Evolutionary conservation across 2,329 filamentous ascomycete species (phyloP), one percentile per base, ranked within the genome.

Genomic region (Didymella lethalis): DNA sequence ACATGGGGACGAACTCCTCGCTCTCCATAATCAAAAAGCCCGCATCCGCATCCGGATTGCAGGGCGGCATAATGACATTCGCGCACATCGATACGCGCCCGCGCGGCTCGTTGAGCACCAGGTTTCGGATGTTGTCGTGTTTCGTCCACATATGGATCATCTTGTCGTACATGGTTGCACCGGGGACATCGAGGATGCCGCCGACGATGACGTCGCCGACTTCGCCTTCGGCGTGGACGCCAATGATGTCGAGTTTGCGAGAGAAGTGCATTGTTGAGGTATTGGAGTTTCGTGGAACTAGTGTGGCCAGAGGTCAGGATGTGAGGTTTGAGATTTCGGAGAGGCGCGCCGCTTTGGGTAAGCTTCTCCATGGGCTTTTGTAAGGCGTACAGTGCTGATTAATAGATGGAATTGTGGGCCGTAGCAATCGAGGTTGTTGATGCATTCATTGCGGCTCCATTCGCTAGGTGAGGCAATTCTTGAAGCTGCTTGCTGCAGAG

Each of bases 191-290:
- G 0, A 80, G 72, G 2, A 83, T 79, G 18, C 81, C 82, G 16
- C 81, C 80, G 11, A 78, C 75, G 45, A 84, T 77, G 12, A 84
- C 82, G 64, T 84, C 82, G 48, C 82, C 79, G 0, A 83, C 79
- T 66, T 80, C 77, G 49, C 80, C 80, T 60, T 77, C 78, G 12
- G 77, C 74, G 41, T 80, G 79, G 57, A 72, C 73, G 16, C 52
- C 52, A n/a, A 55, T 26, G 32, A 55, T 26, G 26, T 55, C 52
- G 52, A 48, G 26, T 44, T 55, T 48, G 45, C 52, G 45, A 23
- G 45, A 43, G 11, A 55, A 55, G 46, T 44, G 52, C 45, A 55
- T 55, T 32, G 50, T 48, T 14, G 18, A 5, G 12, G 10, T 44
- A 5, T 26, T 44, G 14, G 40, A 26, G 40, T 25, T 26, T 25